phyloP scores from a whole-genome alignment of 306 rosid genomes.

The Acacia confusa region DNA sequence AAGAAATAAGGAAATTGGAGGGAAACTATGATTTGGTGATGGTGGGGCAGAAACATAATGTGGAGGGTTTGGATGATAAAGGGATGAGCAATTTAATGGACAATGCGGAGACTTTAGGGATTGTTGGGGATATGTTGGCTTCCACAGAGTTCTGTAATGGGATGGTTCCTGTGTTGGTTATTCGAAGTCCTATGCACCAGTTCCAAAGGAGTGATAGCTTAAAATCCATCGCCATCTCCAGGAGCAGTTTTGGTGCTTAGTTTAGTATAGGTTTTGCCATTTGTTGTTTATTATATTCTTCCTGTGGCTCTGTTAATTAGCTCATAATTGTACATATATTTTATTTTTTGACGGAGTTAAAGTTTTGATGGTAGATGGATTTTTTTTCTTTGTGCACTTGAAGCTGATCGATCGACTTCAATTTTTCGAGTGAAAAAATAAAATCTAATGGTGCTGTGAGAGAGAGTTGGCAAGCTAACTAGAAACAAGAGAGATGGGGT shows the following conservation, averaged over 20 bases:
- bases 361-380: too few species aligned
- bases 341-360: too few species aligned
- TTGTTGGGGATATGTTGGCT: slow-evolving; percentile 59
- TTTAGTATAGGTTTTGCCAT: neutral
- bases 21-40: slow-evolving; percentile 47
- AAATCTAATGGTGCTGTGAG: too few species aligned
- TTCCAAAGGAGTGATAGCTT: neutral
- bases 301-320: too few species aligned
- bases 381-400: too few species aligned
- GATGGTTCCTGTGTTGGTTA: slow-evolving; percentile 47
- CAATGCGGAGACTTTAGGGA: slow-evolving; percentile 49
- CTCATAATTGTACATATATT: too few species aligned
- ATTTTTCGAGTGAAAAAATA: too few species aligned
- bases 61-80: slow-evolving; percentile 10
- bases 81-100: slow-evolving; percentile 51
- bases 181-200: slow-evolving; percentile 29
- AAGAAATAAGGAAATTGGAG: slow-evolving; percentile 31
- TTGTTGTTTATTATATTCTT: neutral
- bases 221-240: slow-evolving; percentile 13
- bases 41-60: slow-evolving; percentile 44
- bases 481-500: too few species aligned
- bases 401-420: too few species aligned
- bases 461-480: too few species aligned
- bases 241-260: neutral
- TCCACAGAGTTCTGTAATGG: slow-evolving; percentile 58